Evolutionary conservation across 1,284 basidiomycete species (phyloP).

Genomic region (Anthracocystis setariae): DNA sequence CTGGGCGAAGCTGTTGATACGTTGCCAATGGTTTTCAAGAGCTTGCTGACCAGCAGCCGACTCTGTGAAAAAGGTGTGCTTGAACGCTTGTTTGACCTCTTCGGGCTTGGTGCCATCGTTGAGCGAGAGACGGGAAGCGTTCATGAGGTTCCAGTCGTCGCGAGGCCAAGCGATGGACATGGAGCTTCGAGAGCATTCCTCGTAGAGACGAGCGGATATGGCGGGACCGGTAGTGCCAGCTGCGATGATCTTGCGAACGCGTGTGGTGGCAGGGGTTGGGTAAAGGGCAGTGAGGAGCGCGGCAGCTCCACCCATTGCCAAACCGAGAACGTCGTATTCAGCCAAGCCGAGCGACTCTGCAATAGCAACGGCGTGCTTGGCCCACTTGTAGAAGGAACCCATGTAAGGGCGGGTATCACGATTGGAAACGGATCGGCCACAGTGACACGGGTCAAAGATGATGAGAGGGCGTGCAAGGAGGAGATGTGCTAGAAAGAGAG

Average conservation of each 20-base stretch:
- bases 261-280: slow-evolving; percentile 24
- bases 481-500: slow-evolving; percentile 50
- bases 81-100: slow-evolving; percentile 36
- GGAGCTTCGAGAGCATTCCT: slow-evolving; percentile 38
- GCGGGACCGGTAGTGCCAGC: slow-evolving; percentile 33
- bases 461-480: slow-evolving; percentile 39
- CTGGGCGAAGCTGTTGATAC: slow-evolving; percentile 38
- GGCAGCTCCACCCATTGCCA: slow-evolving; percentile 33
- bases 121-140: slow-evolving; percentile 30
- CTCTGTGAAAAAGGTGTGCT: slow-evolving; percentile 34
- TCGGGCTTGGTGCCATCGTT: slow-evolving; percentile 36
- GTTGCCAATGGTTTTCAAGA: slow-evolving; percentile 31
- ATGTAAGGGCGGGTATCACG: slow-evolving; percentile 42
- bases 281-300: slow-evolving; percentile 32
- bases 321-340: slow-evolving; percentile 36
- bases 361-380: slow-evolving; percentile 36
- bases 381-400: slow-evolving; percentile 47
- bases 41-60: slow-evolving; percentile 23
- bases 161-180: slow-evolving; percentile 45
- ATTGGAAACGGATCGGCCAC: slow-evolving; percentile 34
- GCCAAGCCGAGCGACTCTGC: slow-evolving; percentile 27
- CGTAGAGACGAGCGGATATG: slow-evolving; percentile 39
- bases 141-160: slow-evolving; percentile 44
- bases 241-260: slow-evolving; percentile 37
- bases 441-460: slow-evolving; percentile 44